Base-by-base conservation (phyloP, 768 basidiomycete species). In the Hygrophorus russula region DNA sequence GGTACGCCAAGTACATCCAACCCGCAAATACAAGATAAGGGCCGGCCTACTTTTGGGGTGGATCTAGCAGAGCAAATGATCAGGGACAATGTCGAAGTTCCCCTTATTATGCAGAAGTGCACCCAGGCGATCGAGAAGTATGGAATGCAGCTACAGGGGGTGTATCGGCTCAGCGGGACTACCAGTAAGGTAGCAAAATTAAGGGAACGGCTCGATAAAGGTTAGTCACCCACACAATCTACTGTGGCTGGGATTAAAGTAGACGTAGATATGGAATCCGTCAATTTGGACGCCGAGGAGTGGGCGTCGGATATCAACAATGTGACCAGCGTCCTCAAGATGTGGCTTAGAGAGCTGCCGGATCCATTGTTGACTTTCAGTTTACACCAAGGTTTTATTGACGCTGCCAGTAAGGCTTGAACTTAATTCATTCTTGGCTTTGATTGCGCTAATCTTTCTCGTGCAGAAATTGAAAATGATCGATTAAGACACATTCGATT, bases 241-340 rank as follows among this genome's bases (percentile, higher is more conserved):
- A 27, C 28, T 12, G 33, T 13, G 10, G 44, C 42, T 43, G 42
- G 47, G 19, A 28, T 44, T 46, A 33, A 14, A 40, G 33, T 4
- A 28, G 30, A 14, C 40, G 36, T 58, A 70, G 94, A 97, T 59
- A 62, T 97, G 37, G 87, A 96, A 13, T 70, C 78, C 1, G 86
- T 92, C 29, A 82, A 98, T 61, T 68, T 99, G 41, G 79, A 91
- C 57, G 70, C 81, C 5, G 77, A 85, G 3, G 94, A 98, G 59
- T 92, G 92, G 87, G 76, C 85, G 28, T 72, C 78, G 13, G 96
- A 99, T 59, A 92, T 98, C 63, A 97, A 94, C 66, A 91, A 88
- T 47, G 84, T 98, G 41, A 75, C 96, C n/a, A 87, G 90, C 45
- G 88, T 82, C 17, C 68, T 97, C 49, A 99, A 99, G 63, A 70